Base-by-base conservation (phyloP, 176 grass and related monocot species). In the Echinochloa phyllopogon region DNA sequence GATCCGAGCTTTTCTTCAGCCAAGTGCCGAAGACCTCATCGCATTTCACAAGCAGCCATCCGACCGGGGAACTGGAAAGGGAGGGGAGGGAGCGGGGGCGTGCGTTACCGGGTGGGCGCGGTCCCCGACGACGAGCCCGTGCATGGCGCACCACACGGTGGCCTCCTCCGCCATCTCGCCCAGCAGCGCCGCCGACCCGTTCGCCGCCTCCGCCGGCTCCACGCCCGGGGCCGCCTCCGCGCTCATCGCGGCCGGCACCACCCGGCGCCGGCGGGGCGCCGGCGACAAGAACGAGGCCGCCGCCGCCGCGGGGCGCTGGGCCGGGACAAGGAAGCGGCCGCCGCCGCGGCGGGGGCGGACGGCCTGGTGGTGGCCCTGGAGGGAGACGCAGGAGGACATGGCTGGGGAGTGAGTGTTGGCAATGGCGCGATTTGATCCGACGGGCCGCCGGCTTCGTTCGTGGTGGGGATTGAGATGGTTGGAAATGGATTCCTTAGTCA, bases 41-140 rank as follows among this genome's bases (percentile, higher is more conserved):
- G 24, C 77, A 65, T 66, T 40, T 10, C 59, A 56, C 10, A 15
- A 5, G 57, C 29, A 72, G 18, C 4, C 38, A 57, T 47, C 23
- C 3, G 58, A 63, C 20, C 9, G 4, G 27, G 25, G 13, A 24
- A 33, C 29, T 33, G 29, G 29, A 33, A 33, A 33, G 18, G 12
- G 21, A 38, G 10, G 44, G 33, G 1, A 33, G 10, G 41, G 36
- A 18, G 14, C 7, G 62, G 29, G 25, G 23, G 38, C 78, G 36
- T n/a, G 29, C 29, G 29, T 33, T 85, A 94, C 90, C 90, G 69
- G 74, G 23, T 87, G 24, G 5, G 73, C 58, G 70, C 89, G 89
- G 65, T 94, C 92, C 65, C 93, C 93, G 56, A 94, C 93, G 66
- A 94, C 77, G 23, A 94, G 84, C 47, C 93, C 93, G 86, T 94